phyloP scores from a whole-genome alignment of 2,329 filamentous ascomycete genomes.

The Stromatinia cepivora region DNA sequence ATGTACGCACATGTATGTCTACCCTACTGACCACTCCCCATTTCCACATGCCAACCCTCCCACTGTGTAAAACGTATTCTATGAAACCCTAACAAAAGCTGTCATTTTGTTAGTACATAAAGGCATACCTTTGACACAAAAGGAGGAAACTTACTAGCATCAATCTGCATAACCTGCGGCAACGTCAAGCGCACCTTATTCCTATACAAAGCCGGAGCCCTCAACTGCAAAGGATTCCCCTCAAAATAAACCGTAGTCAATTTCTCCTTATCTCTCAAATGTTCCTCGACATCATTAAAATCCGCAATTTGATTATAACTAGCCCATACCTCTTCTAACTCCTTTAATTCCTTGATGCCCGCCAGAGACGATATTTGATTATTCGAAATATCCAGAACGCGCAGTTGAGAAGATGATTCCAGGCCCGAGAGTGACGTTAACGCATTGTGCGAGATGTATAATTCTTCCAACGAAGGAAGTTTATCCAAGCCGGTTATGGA shows the following conservation, averaged over 20 bases:
- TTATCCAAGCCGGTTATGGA: constrained; percentile 73
- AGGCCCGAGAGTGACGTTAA: constrained; percentile 75
- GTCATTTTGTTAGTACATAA: constrained; percentile 10
- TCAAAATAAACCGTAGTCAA: constrained; percentile 95
- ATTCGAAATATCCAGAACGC: constrained; percentile 83
- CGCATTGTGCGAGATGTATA: constrained; percentile 96
- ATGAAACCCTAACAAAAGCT: constrained; percentile 41
- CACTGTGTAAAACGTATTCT: constrained; percentile 11
- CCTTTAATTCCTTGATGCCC: constrained; percentile 65
- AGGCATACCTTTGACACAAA: neutral
- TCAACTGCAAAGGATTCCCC: constrained; percentile 83
- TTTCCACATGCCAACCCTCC: neutral
- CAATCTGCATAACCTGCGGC: constrained; percentile 88
- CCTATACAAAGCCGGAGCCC: constrained; percentile 79
- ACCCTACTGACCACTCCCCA: constrained; percentile 2
- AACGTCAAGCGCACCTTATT: constrained; percentile 90
- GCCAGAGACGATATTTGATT: constrained; percentile 77
- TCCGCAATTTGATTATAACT: constrained; percentile 81
- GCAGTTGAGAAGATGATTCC: constrained; percentile 61
- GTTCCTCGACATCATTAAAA: constrained; percentile 78
- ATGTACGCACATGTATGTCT: neutral
- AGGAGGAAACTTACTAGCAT: constrained; percentile 76
- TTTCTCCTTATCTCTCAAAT: constrained; percentile 74
- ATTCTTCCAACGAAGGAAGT: constrained; percentile 77
- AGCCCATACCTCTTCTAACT: constrained; percentile 91